These are phyloP conservation scores for Polygonum aviculare DNA, from an alignment of 148 eudicot species.

Conservation along the genomic window DNA sequence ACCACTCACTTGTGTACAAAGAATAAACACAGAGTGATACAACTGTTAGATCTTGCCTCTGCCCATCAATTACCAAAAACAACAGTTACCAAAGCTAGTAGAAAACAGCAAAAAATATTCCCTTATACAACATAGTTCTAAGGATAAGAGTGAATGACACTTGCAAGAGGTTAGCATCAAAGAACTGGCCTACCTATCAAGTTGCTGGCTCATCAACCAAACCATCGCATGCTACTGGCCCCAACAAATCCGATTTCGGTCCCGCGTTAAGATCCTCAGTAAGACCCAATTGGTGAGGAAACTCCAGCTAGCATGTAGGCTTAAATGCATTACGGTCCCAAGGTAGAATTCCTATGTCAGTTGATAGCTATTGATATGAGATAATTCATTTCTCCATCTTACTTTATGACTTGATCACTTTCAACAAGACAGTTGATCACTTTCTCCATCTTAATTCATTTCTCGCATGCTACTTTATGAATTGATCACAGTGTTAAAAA, in stretches of 20 bases:
- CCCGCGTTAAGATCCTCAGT: neutral
- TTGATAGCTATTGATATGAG: neutral
- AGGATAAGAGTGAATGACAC: neutral
- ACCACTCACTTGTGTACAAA: neutral
- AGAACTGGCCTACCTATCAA: neutral
- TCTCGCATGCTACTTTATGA: too few species aligned
- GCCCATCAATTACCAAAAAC: too few species aligned
- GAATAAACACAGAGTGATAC: too few species aligned
- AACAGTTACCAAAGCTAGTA: neutral
- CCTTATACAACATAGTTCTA: neutral
- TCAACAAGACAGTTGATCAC: neutral
- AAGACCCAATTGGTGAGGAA: neutral
- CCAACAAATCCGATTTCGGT: neutral
- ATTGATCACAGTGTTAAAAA: too few species aligned
- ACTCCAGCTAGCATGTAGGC: neutral
- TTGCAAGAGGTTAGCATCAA: neutral
- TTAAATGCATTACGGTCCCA: neutral
- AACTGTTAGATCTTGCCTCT: too few species aligned
- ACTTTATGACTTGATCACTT: neutral
- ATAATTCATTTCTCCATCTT: neutral
- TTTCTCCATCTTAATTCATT: too few species aligned
- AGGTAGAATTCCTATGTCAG: neutral
- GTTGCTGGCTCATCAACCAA: neutral
- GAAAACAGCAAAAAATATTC: neutral
- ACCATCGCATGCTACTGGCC: neutral